Evolutionary conservation across 2,329 filamentous ascomycete genomes (phyloP), one percentile per base, ranked within the genome.

Genomic region (Magnaporthiopsis rhizophila): DNA sequence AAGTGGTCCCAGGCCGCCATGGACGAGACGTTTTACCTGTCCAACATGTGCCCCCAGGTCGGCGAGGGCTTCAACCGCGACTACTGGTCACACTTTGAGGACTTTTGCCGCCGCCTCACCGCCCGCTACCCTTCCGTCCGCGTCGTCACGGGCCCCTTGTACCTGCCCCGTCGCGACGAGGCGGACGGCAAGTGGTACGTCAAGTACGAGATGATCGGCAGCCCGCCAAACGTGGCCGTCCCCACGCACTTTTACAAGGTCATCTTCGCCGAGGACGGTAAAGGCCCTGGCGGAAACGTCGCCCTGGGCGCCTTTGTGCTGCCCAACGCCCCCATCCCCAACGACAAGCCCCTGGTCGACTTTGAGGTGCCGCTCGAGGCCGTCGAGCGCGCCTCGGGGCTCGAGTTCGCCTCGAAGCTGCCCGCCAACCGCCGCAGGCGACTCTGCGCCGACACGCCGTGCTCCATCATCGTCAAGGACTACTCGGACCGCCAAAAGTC

Each of bases 221-320:
- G 83, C 74, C 95, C 95, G 68, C 94, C 95, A 9, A 96, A 92
- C 72, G 90, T 99, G 64, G 93, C 95, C 32, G 95, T 99, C 63
- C 95, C 95, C 3, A 99, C 95, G 28, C 95, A 99, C 77, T 99
- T 99, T 79, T 99, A 97, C 85, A 99, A 99, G 81, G 92, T 99
- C 72, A 95, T 99, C 70, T 96, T 95, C 72, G 95, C 91, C 32
- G 95, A 99, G 78, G 92, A 97, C 72, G 90, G 89, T 3, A 79
- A 77, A 1, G n/a, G 45, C 1, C 76, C 73, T 12, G 82, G 82
- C 32, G 90, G 91, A 24, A 89, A 89, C 68, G 95, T 99, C 45
- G 92, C 92, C 38, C 80, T 99, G 50, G 95, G 91, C 59, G 95
- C 95, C 9, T 99, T 99, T 72, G 94, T 99, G 63, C 82, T 99